Base-by-base conservation (phyloP, 352 stramenopile species). In the Stephanocyclus meneghinianus region DNA sequence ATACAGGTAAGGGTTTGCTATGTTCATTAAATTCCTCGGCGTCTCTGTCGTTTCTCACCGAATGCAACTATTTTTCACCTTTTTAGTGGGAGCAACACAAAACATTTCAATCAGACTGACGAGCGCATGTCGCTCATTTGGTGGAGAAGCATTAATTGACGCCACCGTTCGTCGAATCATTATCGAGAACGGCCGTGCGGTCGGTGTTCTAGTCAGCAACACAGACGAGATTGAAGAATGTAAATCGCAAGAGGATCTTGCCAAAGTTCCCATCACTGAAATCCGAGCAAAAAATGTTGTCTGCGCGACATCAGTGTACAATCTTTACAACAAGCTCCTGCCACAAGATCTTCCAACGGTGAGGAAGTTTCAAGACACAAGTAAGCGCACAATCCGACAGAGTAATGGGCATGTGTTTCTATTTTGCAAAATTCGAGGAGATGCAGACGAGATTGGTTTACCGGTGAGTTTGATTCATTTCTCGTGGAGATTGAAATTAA, bases 401-500 rank as follows among this genome's bases (percentile, higher is more conserved):
- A 83, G 65, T 18, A 88, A 90, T 53, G 84, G 50, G 4, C 84
- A 90, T 72, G 57, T 90, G 2, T 90, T 90, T 47, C 62, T 90
- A 9, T 90, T 90, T 51, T 83, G 79, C 32, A 90, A 90, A 56
- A 88, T 90, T 37, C 82, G 83, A 76, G 84, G 84, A 8, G 78
- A 88, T 63, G 74, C 84, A 18, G 44, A 60, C n/a, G 72, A 82
- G 18, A 55, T 90, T 26, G 48, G 71, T 13, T 30, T 90, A 6
- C 84, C 84, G n/a, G 35, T 40, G 35, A 40, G 35, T 40, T 8
- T 40, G 35, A 40, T 9, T 40, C 4, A 40, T 40, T 8, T 40
- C 35, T 40, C 7, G 35, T 40, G 0, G 0, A 40, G 0, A 40
- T 8, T 0, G 4, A 2, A 40, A 40, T 2, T 40, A 40, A 40